Base-by-base conservation (phyloP, 345 rosid species). In the Populus ilicifolia region DNA sequence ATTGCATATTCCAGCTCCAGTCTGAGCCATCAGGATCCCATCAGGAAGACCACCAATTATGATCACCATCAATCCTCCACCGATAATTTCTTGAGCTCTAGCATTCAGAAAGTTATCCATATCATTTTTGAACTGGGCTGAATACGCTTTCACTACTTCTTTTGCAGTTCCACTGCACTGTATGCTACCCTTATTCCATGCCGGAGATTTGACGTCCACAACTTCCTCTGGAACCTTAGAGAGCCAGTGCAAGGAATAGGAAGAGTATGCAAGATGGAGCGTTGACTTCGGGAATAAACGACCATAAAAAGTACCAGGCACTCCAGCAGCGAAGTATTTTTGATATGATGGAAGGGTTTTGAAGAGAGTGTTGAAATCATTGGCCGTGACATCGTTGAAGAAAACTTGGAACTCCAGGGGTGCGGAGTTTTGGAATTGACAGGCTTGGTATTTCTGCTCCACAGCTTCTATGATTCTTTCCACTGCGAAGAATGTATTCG, bases 311-410 rank as follows among this genome's bases (percentile, higher is more conserved):
- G 85, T 71, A 5, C 89, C 86, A 10, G 90, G 88, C 33, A 80
- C 83, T 8, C 86, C 88, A 0, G 46, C 61, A 1, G 80, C 77
- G 30, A 81, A 76, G 75, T 78, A 84, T n/a, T 70, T 50, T 0
- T 9, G 78, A 2, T 25, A 67, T 7, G 14, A 12, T 9, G 88
- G 78, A 12, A 67, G 83, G 29, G 81, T 62, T 46, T 46, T 75
- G 80, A 87, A 85, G 67, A 83, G 88, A 13, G 81, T 80, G 80
- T 85, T 85, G 71, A 87, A 87, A 67, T 85, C 84, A 71, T 87
- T 85, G 56, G 69, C 46, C 4, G 67, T 23, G 6, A 67, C 87
- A 43, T 87, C 88, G 36, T 85, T 87, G 85, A 87, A 87, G 48
- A 38, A 83, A 1, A 87, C 85, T 33, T 80, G 82, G 59, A 77